A percentile compares a stretch with the other conserved stretches of the same genome.
Conservation (phyloP, 306 rosid genomes). For the Inga leiocalycina region DNA sequence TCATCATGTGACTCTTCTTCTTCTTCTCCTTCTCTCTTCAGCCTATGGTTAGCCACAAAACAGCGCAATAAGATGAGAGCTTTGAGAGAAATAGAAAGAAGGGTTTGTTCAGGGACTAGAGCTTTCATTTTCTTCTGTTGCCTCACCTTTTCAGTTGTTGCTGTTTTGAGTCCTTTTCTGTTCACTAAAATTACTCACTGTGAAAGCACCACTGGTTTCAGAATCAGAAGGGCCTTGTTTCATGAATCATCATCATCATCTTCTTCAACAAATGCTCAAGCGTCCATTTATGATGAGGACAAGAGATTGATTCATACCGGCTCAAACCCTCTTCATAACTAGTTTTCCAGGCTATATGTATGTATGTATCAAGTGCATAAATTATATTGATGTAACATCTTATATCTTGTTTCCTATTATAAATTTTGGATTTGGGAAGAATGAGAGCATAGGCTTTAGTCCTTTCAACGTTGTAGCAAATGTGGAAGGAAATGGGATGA, state of each 20-base stretch:
- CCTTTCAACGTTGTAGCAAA: too few relatives aligned
- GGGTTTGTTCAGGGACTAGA: constrained; percentile 18
- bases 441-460: constrained; percentile 51
- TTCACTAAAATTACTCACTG: constrained; percentile 16
- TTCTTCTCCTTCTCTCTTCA: not conserved
- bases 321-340: constrained; percentile 97
- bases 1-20: constrained; percentile 63
- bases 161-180: constrained; percentile 47
- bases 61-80: constrained; percentile 55
- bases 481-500: too few relatives aligned
- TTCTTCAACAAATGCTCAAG: constrained; percentile 19
- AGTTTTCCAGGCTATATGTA: constrained; percentile 8
- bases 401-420: not conserved
- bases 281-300: constrained; percentile 51
- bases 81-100: constrained; percentile 44
- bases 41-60: not conserved
- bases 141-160: constrained; percentile 23
- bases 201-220: not conserved
- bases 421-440: constrained; percentile 37
- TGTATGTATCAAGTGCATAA: not conserved
- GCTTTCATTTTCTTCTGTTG: constrained; percentile 51
- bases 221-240: constrained; percentile 36
- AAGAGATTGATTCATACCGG: constrained; percentile 83
- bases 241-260: constrained; percentile 40
- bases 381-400: constrained; percentile 24